Percentiles rank a stretch among this genome's conserved stretches.
Conservation (phyloP, 257 asterid species). For the Marsdenia floribunda region DNA sequence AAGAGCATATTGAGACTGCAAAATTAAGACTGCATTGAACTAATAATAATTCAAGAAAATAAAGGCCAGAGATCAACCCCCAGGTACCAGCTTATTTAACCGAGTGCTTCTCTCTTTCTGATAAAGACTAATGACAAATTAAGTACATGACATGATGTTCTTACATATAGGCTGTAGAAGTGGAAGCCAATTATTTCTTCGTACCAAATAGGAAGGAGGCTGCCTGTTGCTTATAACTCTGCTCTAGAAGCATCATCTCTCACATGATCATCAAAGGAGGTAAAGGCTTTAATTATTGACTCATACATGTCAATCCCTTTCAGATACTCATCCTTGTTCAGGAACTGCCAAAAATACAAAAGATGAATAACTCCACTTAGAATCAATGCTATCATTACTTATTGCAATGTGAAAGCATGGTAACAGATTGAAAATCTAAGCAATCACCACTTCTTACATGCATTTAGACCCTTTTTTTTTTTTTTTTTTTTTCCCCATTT, state of each 20-base stretch:
- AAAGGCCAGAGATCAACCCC: background rate
- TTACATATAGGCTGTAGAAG: background rate
- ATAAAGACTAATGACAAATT: background rate
- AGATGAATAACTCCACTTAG: background rate
- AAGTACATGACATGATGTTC: background rate
- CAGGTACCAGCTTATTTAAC: background rate
- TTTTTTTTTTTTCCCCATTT: background rate
- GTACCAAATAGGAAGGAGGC: background rate
- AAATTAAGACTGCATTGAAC: background rate
- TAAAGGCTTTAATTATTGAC: conserved; percentile 68
- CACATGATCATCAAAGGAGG: conserved; percentile 45
- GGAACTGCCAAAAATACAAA: conserved; percentile 45
- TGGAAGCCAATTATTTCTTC: background rate
- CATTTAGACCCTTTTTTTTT: too few relatives aligned
- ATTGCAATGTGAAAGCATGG: background rate
- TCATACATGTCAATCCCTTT: conserved; percentile 66
- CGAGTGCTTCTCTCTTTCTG: background rate
- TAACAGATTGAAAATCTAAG: background rate
- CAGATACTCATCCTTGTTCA: conserved; percentile 87
- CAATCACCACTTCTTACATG: background rate
- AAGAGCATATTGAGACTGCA: background rate
- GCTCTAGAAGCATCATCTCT: conserved; percentile 49
- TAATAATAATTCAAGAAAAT: background rate
- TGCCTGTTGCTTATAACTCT: conserved; percentile 43
- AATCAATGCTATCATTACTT: background rate